These are phyloP conservation scores for Boletellus sp. DNA, from an alignment of 768 basidiomycete genomes.

Conservation along the genomic window DNA sequence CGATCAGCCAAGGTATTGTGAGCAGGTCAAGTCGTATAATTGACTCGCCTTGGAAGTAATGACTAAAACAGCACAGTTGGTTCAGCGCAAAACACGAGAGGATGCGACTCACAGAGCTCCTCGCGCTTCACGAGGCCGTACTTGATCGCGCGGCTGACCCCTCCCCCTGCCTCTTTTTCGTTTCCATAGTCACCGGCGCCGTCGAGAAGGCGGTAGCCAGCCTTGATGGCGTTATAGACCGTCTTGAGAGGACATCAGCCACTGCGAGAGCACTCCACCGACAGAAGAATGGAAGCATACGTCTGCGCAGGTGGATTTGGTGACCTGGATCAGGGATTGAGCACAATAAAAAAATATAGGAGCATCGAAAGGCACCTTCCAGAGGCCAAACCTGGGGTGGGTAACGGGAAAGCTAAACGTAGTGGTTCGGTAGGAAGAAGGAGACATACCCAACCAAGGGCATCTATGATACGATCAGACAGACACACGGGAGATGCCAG, in stretches of 20 bases:
- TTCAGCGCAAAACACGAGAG: not conserved
- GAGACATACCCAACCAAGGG: conserved; percentile 57
- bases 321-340: conserved; percentile 40
- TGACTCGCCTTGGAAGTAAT: conserved; percentile 73
- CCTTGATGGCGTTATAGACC: conserved; percentile 83
- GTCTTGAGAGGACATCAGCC: conserved; percentile 38
- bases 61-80: conserved; percentile 38
- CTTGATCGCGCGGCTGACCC: conserved; percentile 69
- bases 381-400: conserved; percentile 57
- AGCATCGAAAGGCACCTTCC: conserved; percentile 48
- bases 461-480: conserved; percentile 45
- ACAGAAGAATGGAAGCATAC: conserved; percentile 32
- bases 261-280: not conserved
- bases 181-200: conserved; percentile 88
- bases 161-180: conserved; percentile 80
- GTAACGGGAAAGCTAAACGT: conserved; percentile 2
- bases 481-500: not conserved
- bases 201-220: conserved; percentile 83
- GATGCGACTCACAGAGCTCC: conserved; percentile 64
- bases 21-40: not conserved
- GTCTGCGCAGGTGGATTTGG: conserved; percentile 56
- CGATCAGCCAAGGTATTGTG: conserved; percentile 4
- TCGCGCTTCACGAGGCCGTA: conserved; percentile 86
- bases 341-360: not conserved
- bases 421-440: conserved; percentile 4